These are phyloP conservation scores for Heliamphora exappendiculata DNA, from an alignment of 148 eudicot species.

Conservation along the genomic window DNA sequence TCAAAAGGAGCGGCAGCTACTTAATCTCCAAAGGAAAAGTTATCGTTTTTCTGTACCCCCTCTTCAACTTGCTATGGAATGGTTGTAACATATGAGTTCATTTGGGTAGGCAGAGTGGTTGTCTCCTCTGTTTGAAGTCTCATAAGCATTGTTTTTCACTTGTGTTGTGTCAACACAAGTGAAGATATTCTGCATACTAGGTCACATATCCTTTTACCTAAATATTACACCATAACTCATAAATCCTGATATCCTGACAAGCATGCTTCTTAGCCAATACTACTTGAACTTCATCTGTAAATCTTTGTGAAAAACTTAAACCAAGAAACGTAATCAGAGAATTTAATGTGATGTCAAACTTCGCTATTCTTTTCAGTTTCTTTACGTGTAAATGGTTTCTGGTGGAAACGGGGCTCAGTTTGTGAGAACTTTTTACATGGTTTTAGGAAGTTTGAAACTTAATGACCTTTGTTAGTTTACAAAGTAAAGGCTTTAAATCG, in stretches of 20 bases:
- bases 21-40: too few relatives aligned
- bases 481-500: too few relatives aligned
- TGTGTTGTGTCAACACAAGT: not conserved
- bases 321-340: too few relatives aligned
- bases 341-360: too few relatives aligned
- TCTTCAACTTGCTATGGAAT: not conserved
- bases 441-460: not conserved
- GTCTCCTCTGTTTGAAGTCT: not conserved
- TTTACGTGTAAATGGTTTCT: not conserved
- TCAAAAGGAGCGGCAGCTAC: not conserved
- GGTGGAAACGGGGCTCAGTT: not conserved
- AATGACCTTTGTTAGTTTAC: too few relatives aligned
- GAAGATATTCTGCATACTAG: not conserved
- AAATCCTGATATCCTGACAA: not conserved
- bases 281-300: too few relatives aligned
- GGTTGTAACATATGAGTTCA: not conserved
- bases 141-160: not conserved
- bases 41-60: constrained; percentile 1
- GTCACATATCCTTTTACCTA: not conserved
- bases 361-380: too few relatives aligned
- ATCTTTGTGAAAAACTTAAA: too few relatives aligned
- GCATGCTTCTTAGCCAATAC: too few relatives aligned
- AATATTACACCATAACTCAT: not conserved
- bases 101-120: not conserved
- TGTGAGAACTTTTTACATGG: not conserved